Evolutionary conservation across 2,329 filamentous ascomycete genomes (phyloP).

Genomic region (Pseudogymnoascus pannorum): DNA sequence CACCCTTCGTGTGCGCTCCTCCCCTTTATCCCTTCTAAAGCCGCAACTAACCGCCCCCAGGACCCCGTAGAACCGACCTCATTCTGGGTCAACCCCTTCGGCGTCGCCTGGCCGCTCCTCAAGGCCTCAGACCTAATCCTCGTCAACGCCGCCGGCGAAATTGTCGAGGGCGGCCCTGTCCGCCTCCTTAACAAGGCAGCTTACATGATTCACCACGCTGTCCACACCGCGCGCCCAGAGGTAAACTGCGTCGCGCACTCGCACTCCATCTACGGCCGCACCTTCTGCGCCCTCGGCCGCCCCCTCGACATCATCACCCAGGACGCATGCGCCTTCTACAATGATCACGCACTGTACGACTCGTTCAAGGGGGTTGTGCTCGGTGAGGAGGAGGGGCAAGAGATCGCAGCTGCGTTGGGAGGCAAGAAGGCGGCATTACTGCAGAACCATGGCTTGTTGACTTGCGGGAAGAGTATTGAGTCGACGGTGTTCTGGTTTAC

Average conservation of each 20-base stretch:
- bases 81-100: constrained; percentile 31
- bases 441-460: constrained; percentile 49
- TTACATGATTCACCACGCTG: constrained; percentile 53
- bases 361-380: constrained; percentile 47
- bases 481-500: constrained; percentile 48
- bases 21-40: not conserved
- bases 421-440: constrained; percentile 44
- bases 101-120: constrained; percentile 35
- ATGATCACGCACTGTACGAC: constrained; percentile 33
- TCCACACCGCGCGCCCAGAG: constrained; percentile 51
- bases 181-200: constrained; percentile 33
- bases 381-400: constrained; percentile 42
- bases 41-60: constrained; percentile 15
- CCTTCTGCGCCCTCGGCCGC: constrained; percentile 55
- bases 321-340: constrained; percentile 47
- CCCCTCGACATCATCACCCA: constrained; percentile 52
- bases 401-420: constrained; percentile 42
- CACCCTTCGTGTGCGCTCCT: constrained; percentile 28
- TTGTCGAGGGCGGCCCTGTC: constrained; percentile 52
- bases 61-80: constrained; percentile 29
- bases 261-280: constrained; percentile 51
- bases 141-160: constrained; percentile 52
- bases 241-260: constrained; percentile 51
- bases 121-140: constrained; percentile 61
- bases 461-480: constrained; percentile 43